A percentile compares a stretch with the other conserved stretches of the same genome.
Conservation (phyloP, 129 eudicot genomes). For the Escallonia rubra region DNA sequence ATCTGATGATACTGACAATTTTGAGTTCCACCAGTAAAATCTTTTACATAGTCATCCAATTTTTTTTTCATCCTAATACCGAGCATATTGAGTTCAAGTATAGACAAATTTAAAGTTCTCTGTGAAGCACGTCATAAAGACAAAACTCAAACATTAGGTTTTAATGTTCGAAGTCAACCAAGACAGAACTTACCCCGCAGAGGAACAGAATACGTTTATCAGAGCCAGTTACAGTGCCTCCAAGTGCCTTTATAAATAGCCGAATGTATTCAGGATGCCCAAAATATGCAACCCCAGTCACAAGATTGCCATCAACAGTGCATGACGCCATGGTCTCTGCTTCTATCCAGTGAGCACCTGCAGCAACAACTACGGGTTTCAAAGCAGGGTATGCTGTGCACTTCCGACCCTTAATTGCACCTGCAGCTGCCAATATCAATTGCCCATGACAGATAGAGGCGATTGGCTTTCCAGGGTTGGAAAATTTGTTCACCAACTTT, state of each 20-base stretch:
- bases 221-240: conserved; percentile 63
- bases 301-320: conserved; percentile 62
- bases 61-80: too few species aligned
- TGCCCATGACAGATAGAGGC: conserved; percentile 83
- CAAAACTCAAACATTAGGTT: neutral
- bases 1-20: too few species aligned
- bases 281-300: conserved; percentile 58
- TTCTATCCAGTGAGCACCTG: conserved; percentile 93
- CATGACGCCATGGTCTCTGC: conserved; percentile 61
- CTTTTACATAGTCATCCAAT: too few species aligned
- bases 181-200: conserved; percentile 69
- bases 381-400: conserved; percentile 76
- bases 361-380: conserved; percentile 66
- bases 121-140: too few species aligned
- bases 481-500: conserved; percentile 59
- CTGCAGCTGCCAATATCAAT: conserved; percentile 87
- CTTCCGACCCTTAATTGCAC: conserved; percentile 51
- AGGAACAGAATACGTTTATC: conserved; percentile 67
- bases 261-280: conserved; percentile 72
- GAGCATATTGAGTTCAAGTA: too few species aligned
- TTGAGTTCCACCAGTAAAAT: too few species aligned
- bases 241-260: conserved; percentile 69
- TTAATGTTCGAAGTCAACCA: neutral
- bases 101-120: too few species aligned
- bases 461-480: conserved; percentile 60